A percentile compares a stretch with the other conserved stretches of the same genome.
Evolutionary conservation across 176 grass and related monocot genomes (phyloP).

Genomic region (Eragrostis curvula): DNA sequence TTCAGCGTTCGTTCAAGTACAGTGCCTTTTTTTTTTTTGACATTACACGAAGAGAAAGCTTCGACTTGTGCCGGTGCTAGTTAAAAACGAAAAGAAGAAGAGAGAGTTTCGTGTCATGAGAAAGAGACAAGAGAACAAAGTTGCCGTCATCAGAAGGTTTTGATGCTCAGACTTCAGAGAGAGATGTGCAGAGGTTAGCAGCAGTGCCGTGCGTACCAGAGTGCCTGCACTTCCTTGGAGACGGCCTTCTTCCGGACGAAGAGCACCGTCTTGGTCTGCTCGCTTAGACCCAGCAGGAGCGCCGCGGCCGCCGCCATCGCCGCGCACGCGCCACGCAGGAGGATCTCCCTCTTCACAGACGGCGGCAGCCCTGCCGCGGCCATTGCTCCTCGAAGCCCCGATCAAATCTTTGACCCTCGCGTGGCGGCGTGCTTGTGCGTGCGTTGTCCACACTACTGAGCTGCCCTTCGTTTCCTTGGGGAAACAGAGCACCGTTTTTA

Average conservation of each 20-base stretch:
- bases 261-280: conserved; percentile 70
- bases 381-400: background rate
- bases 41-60: background rate
- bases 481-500: background rate
- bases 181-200: no score
- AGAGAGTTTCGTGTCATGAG: no score
- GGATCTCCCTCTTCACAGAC: conserved; percentile 34
- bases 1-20: background rate
- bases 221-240: conserved; percentile 65
- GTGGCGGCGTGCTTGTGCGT: background rate
- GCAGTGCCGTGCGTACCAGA: conserved; percentile 46
- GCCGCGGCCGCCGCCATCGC: conserved; percentile 53
- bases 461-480: no score
- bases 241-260: conserved; percentile 67
- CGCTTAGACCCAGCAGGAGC: conserved; percentile 65
- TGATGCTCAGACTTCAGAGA: background rate
- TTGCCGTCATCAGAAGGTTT: background rate
- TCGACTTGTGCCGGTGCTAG: no score
- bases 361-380: background rate
- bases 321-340: conserved; percentile 52
- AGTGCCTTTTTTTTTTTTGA: background rate
- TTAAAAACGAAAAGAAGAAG: no score
- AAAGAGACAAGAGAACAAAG: no score
- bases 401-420: background rate
- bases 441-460: background rate